Evolutionary conservation across 2,329 filamentous ascomycete species (phyloP), one percentile per base, ranked within the genome.

Genomic region (Waltergamsia citrina): DNA sequence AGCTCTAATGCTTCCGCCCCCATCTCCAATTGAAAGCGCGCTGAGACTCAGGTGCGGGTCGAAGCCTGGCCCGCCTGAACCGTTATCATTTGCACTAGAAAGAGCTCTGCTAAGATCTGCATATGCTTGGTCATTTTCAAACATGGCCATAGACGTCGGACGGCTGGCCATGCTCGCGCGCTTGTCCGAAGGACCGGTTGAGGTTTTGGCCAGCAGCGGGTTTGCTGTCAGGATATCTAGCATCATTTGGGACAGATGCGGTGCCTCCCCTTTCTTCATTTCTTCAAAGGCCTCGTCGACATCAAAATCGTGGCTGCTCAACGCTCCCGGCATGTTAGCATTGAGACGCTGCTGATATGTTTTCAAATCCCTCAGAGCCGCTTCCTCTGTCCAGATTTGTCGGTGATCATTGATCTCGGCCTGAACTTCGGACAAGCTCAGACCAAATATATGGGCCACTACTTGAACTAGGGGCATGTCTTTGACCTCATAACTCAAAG

Each of bases 381-480:
- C 85, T 52, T 90, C 85, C 52, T 94, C 87, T 1, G 86, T 95
- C 92, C 92, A 98, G 3, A 74, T 59, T 5, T 76, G 69, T 44
- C 81, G 83, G 56, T 94, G 76, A 32, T 78, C 73, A 56, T 94
- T 83, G 51, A 98, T 85, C 48, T 95, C 88, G 28, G 74, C 73
- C 60, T 98, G 92, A 6, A 88, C 81, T 44, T 92, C 79, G 2
- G 79, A 77, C 43, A 82, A 77, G 28, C 78, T 78, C 38, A 90
- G 69, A 29, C 82, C 83, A 58, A 96, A 98, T 42, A 95, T 84
- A 47, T 73, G 80, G 33, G 82, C 84, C 18, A 98, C 88, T 23
- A 81, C 74, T 53, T 92, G 81, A 19, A 94, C 92, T 60, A 95
- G 73, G 24, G 81, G 81, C 92, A 98, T 98, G 53, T 98, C 92